Evolutionary conservation across 768 basidiomycete species (phyloP), one percentile per base, ranked within the genome.

Genomic region (Mycena alexandri): DNA sequence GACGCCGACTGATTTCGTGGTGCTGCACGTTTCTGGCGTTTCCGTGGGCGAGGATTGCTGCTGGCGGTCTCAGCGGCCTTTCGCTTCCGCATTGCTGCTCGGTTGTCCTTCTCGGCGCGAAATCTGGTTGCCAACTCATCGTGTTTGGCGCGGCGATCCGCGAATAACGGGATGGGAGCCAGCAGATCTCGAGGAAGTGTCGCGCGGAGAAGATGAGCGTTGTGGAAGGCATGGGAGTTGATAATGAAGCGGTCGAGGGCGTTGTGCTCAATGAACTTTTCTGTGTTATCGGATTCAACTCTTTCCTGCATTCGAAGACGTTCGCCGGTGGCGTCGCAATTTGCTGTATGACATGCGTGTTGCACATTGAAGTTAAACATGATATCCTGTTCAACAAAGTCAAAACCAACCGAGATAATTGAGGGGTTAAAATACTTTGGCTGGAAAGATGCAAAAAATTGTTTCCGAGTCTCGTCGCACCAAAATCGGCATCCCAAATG

Each of bases 351-450:
- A 46, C 75, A 76, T 58, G 75, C 71, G 46, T 76, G 74, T 43
- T 76, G 75, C 2, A 67, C 73, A 56, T 75, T 75, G 70, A 74
- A 66, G 9, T 61, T 65, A 46, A 76, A 75, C 25, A 58, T 65
- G 25, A 58, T 11, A 21, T 47, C 22, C 57, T 58, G 17, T 19
- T n/a, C n/a, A n/a, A 43, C 42, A 6, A 10, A 8, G 24, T 54
- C 7, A 38, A 29, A 16, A 29, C n/a, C 24, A 54, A 17, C 21
- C 7, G 13, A 16, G 14, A 36, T 24, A 54, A 10, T 36, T 22
- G 34, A 43, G 24, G 44, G 48, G 29, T 14, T 6, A 21, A 17
- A 10, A 5, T 29, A 59, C 58, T 14, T 48, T 36, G 13, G 46
- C 58, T 1, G 33, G 34, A 5, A 59, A 22, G 24, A 59, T 48